Evolutionary conservation across 345 rosid genomes (phyloP).

Genomic region (Heritiera fomes): DNA sequence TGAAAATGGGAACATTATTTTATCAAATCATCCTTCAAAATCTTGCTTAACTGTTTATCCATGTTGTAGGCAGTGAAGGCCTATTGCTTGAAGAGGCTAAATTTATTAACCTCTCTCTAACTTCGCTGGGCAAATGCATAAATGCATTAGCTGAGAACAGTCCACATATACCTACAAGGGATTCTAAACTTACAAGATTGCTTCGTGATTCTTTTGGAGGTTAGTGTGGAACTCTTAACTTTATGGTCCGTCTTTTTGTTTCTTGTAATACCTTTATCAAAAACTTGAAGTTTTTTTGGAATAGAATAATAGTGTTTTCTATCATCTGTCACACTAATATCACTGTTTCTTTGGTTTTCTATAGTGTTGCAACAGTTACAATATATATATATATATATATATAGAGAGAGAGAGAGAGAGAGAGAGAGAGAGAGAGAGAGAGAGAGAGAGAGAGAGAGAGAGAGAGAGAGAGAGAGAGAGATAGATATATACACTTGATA

Average conservation of each 20-base stretch:
- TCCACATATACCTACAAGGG: conserved; percentile 92
- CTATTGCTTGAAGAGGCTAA: conserved; percentile 91
- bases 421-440: too few relatives aligned
- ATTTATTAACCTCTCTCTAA: conserved; percentile 88
- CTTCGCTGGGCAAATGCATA: conserved; percentile 93
- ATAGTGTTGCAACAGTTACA: background rate
- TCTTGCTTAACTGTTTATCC: conserved; percentile 12
- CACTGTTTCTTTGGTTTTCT: background rate
- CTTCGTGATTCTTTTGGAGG: conserved; percentile 98
- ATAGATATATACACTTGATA: background rate
- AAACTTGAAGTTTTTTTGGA: too few relatives aligned
- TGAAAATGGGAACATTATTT: conserved; percentile 13
- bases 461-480: too few relatives aligned
- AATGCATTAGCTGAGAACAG: conserved; percentile 96
- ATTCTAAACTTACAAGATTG: conserved; percentile 90
- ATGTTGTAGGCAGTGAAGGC: conserved; percentile 76
- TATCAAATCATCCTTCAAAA: background rate
- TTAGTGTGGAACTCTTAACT: conserved; percentile 16
- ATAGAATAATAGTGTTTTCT: background rate
- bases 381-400: background rate
- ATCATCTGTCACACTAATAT: background rate
- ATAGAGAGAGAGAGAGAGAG: too few relatives aligned
- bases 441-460: too few relatives aligned
- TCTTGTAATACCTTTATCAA: too few relatives aligned
- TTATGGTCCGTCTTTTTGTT: too few relatives aligned